Percentiles rank a stretch among this genome's conserved stretches.
phyloP scores from a whole-genome alignment of 345 rosid genomes.

The Citrus hindsii region DNA sequence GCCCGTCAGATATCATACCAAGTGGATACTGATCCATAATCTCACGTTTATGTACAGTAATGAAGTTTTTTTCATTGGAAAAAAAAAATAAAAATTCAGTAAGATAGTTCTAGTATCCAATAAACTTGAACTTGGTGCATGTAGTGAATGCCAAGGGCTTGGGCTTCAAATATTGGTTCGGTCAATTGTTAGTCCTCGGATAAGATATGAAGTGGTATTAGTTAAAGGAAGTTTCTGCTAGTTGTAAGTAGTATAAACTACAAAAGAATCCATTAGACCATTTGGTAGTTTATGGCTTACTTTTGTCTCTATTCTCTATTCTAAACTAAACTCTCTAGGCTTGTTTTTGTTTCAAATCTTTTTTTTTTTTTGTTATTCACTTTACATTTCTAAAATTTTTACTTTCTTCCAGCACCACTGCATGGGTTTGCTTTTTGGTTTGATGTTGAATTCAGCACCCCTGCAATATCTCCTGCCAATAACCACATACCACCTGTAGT shows the following conservation, averaged over 20 bases:
- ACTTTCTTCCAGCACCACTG: constrained; percentile 69
- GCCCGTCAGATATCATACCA: background rate
- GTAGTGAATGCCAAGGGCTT: background rate
- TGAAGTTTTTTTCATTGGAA: background rate
- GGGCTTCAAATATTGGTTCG: background rate
- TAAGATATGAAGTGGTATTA: background rate
- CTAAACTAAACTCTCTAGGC: background rate
- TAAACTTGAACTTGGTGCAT: background rate
- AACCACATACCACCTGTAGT: constrained; percentile 23
- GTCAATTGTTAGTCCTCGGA: background rate
- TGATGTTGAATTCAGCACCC: constrained; percentile 79
- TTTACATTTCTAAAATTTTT: constrained; percentile 10
- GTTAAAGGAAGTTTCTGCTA: background rate
- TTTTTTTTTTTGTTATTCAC: background rate
- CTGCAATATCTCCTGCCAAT: constrained; percentile 41
- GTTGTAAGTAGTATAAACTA: background rate
- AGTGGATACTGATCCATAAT: background rate
- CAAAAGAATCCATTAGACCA: background rate
- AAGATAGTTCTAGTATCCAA: background rate
- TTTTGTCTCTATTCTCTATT: background rate
- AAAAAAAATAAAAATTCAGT: no score
- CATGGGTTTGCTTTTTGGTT: constrained; percentile 99
- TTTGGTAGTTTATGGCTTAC: background rate
- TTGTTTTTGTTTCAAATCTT: background rate
- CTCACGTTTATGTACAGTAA: background rate